Base-by-base conservation (phyloP, 2,329 filamentous ascomycete genomes). In the Alternaria postmessia region DNA sequence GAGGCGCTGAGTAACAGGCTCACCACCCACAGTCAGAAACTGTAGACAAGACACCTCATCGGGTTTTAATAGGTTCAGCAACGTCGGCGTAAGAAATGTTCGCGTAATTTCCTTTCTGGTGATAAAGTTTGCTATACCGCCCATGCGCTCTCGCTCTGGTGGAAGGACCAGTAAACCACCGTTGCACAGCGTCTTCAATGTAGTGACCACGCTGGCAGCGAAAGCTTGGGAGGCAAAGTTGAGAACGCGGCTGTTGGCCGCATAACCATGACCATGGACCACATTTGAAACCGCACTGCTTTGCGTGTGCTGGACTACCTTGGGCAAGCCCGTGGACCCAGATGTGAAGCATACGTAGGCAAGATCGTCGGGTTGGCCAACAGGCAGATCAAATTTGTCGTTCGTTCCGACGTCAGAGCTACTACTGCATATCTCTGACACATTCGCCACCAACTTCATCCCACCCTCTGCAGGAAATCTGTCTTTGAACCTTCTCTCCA, bases 281-380 rank as follows among this genome's bases (percentile, higher is more conserved):
- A 57, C 46, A 16, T 57, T 57, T 4, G 39, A 51, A 7, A 51
- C 54, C 22, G 54, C 54, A 26, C 46, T 51, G 54, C 54, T 61
- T 28, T 63, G 60, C 8, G 47, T 65, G 28, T 59, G 79, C 7
- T 78, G 16, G 5, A 82, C 78, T 0, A 75, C 80, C 63, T 83
- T 83, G 0, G 81, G 81, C 3, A 65, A 69, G 3, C 82, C 81
- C 1, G 81, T 82, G 3, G 77, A 78, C 0, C 81, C 81, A 2
- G 80, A 83, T 0, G 82, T 83, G 57, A 81, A 83, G 51, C 77
- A 79, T 0, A 83, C 30, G 54, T 81, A 84, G 0, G 80, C 79
- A 22, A 58, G 59, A 42, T 61, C 54, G 16, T 48, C 39, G 16
- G 59, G 54, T 14, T 22, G 49, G 36, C 26, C 38, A 43, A 51